Percentiles rank a stretch among this genome's conserved stretches.
These are phyloP conservation scores for Psilocybe azurescens DNA, from an alignment of 768 basidiomycete genomes.

Conservation along the genomic window DNA sequence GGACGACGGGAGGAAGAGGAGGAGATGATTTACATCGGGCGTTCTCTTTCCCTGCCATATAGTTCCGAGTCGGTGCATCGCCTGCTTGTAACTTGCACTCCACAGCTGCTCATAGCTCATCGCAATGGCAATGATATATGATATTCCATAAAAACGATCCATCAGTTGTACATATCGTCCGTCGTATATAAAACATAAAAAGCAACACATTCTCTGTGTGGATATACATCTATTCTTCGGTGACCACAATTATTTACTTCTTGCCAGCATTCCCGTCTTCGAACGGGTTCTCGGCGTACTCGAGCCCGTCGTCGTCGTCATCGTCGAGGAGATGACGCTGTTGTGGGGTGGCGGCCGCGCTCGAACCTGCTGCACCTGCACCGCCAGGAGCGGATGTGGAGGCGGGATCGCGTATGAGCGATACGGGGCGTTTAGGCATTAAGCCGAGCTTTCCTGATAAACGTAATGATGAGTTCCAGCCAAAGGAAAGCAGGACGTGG, in stretches of 20 bases:
- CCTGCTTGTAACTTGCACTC: too few relatives aligned
- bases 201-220: not conserved
- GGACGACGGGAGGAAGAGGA: conserved; percentile 12
- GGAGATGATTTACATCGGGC: not conserved
- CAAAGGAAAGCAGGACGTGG: not conserved
- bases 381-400: too few relatives aligned
- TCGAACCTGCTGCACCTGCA: too few relatives aligned
- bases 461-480: not conserved
- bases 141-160: not conserved
- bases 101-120: too few relatives aligned
- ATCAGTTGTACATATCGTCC: not conserved
- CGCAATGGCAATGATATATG: too few relatives aligned
- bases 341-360: not conserved
- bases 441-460: conserved; percentile 66
- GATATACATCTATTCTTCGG: not conserved
- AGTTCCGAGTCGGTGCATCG: too few relatives aligned
- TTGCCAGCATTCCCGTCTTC: conserved; percentile 4
- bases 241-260: not conserved
- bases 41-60: too few relatives aligned
- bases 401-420: conserved; percentile 35
- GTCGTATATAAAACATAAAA: too few relatives aligned
- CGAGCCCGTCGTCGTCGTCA: conserved; percentile 17
- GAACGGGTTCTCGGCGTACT: conserved; percentile 20
- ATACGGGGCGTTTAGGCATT: conserved; percentile 77
- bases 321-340: conserved; percentile 1